phyloP scores from a whole-genome alignment of 1,284 basidiomycete species.

The Sporisorium sorghi region DNA sequence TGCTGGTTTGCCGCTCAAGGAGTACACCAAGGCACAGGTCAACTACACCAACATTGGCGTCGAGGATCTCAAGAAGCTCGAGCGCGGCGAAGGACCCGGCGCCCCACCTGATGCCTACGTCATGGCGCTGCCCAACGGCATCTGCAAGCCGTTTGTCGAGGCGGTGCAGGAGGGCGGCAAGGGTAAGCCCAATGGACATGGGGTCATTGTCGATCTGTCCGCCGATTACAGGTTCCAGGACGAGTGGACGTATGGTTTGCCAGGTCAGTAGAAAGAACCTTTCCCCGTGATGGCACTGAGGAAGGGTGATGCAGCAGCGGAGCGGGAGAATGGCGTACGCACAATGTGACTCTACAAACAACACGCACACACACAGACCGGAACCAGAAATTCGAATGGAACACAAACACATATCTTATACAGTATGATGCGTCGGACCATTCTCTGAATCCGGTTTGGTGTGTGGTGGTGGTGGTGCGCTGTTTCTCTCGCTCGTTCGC shows the following conservation, averaged over 20 bases:
- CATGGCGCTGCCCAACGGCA: slow-evolving; percentile 96
- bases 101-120: slow-evolving; percentile 71
- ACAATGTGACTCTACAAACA: too few species aligned
- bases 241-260: slow-evolving; percentile 96
- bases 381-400: too few species aligned
- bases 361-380: too few species aligned
- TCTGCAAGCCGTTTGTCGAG: slow-evolving; percentile 97
- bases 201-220: slow-evolving; percentile 82
- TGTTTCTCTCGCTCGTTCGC: too few species aligned
- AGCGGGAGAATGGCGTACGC: too few species aligned
- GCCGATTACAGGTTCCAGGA: slow-evolving; percentile 96
- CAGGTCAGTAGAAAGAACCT: slow-evolving; percentile 93
- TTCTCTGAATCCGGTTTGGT: too few species aligned
- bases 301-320: too few species aligned
- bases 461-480: too few species aligned
- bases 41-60: slow-evolving; percentile 69
- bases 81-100: slow-evolving; percentile 60
- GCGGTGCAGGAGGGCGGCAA: slow-evolving; percentile 82
- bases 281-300: too few species aligned
- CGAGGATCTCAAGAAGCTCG: slow-evolving; percentile 66
- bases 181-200: slow-evolving; percentile 76
- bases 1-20: slow-evolving; percentile 82
- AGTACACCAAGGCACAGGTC: slow-evolving; percentile 83
- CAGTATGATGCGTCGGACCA: too few species aligned
- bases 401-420: too few species aligned